Evolutionary conservation across 1,284 basidiomycete species (phyloP), one percentile per base, ranked within the genome.

Genomic region (Trichosporon sp.): DNA sequence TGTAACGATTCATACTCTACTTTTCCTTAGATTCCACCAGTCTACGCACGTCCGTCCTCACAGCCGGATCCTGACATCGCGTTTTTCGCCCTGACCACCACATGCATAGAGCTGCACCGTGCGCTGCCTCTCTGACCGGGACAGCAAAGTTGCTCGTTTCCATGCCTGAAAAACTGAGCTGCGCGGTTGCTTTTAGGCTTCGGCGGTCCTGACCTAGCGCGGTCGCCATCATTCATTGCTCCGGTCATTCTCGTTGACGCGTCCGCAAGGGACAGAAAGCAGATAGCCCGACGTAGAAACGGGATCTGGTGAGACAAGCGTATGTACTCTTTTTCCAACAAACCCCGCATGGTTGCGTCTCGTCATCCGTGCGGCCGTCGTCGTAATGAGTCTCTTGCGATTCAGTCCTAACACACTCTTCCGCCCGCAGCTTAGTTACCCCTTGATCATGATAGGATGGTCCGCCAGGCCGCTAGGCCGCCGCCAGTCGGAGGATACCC

Each of bases 1-100:
- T 63, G 59, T 63, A 63, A 63, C 59, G 59, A 63, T 63, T 63
- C 59, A 63, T 63, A 26, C 51, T 26, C n/a, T 54, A 11, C 51
- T 54, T 54, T 26, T 54, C 51, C 51, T 54, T 26, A 26, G 19
- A 54, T 54, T 54, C 51, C 51, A 54, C 51, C 19, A 19, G 51
- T 26, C 51, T 21, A 11, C 51, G 51, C 21, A 54, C 51, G 51
- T 19, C 51, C 51, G 51, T 54, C 21, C 51, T 19, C 7, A 5
- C 7, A 11, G n/a, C 51, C 48, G 51, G 19, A 11, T 54, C 21
- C 51, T 54, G 51, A 54, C 4, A 54, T 10, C 51, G 19, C 51
- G 51, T 11, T 10, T 2, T 21, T 54, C 8, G 51, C 7, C 43
- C 43, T 46, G 43, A n/a, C 3, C 43, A 46, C 16, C 43, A 46